A percentile compares a stretch with the other conserved stretches of the same genome.
phyloP scores from a whole-genome alignment of 805 yeast species.

The Cyberlindnera samutprakarnensis region DNA sequence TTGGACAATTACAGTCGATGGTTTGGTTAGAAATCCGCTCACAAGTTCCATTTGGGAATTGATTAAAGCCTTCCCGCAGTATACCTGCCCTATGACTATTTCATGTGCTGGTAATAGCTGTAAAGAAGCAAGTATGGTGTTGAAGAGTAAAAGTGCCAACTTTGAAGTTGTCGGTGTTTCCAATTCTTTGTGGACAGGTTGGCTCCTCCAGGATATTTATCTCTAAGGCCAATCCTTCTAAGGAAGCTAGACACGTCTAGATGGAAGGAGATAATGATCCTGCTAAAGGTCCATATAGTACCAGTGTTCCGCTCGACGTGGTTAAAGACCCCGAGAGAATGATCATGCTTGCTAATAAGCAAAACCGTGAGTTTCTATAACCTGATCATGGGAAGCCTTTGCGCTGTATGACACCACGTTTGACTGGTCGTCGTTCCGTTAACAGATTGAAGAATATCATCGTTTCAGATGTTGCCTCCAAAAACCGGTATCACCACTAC shows the following conservation, averaged over 20 bases:
- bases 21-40: conserved; percentile 24
- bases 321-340: conserved; percentile 26
- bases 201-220: conserved; percentile 24
- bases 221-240: conserved; percentile 20
- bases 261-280: conserved; percentile 30
- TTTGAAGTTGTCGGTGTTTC: conserved; percentile 31
- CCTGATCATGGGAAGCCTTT: conserved; percentile 32
- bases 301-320: conserved; percentile 26
- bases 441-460: conserved; percentile 27
- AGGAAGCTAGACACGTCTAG: conserved; percentile 24
- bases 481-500: conserved; percentile 30
- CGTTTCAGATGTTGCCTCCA: conserved; percentile 25
- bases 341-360: conserved; percentile 28
- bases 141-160: conserved; percentile 28
- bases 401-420: conserved; percentile 30
- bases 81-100: conserved; percentile 26
- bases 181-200: conserved; percentile 29
- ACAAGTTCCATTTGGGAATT: conserved; percentile 20
- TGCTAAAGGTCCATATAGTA: conserved; percentile 28
- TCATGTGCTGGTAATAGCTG: conserved; percentile 31
- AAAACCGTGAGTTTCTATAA: conserved; percentile 26
- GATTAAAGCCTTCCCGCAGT: conserved; percentile 21
- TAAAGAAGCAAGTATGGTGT: conserved; percentile 28
- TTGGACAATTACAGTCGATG: conserved; percentile 26
- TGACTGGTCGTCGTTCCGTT: conserved; percentile 32